phyloP scores from a whole-genome alignment of 108 stramenopile genomes.

The Fistulifera pelliculosa region DNA sequence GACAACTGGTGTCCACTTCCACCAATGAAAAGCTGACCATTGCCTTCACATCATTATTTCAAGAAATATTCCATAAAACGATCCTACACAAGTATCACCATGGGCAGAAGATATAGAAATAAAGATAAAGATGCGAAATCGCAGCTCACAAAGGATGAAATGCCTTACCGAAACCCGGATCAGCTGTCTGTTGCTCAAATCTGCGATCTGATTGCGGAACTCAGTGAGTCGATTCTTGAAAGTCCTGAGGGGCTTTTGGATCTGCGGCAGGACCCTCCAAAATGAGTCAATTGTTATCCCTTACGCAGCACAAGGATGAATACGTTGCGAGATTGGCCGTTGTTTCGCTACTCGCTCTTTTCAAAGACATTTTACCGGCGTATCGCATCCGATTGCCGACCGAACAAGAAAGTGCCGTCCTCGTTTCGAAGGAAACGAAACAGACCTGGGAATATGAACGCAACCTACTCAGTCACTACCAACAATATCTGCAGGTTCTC shows the following conservation, averaged over 20 bases:
- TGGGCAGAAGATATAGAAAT: neutral
- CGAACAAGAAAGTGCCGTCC: conserved; percentile 58
- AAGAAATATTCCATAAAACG: too few relatives aligned
- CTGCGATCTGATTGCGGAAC: conserved; percentile 63
- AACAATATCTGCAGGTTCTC: conserved; percentile 65
- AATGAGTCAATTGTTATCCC: conserved; percentile 39
- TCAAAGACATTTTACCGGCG: conserved; percentile 83
- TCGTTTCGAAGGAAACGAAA: conserved; percentile 85
- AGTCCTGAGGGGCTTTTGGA: conserved; percentile 53
- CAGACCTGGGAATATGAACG: conserved; percentile 66
- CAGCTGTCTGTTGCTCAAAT: conserved; percentile 22
- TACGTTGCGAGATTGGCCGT: conserved; percentile 48
- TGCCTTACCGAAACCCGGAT: neutral
- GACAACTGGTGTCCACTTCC: too few relatives aligned
- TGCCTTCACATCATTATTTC: neutral
- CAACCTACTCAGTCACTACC: conserved; percentile 65
- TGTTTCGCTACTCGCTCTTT: conserved; percentile 81
- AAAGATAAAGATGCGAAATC: neutral
- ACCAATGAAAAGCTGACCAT: too few relatives aligned
- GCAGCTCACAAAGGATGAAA: neutral
- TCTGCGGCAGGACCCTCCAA: conserved; percentile 29
- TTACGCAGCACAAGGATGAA: conserved; percentile 21
- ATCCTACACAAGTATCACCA: neutral
- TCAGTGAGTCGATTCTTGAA: conserved; percentile 68
- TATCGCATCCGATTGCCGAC: conserved; percentile 90